phyloP scores from a whole-genome alignment of 441 rosid genomes.

The Syzygium malaccense region DNA sequence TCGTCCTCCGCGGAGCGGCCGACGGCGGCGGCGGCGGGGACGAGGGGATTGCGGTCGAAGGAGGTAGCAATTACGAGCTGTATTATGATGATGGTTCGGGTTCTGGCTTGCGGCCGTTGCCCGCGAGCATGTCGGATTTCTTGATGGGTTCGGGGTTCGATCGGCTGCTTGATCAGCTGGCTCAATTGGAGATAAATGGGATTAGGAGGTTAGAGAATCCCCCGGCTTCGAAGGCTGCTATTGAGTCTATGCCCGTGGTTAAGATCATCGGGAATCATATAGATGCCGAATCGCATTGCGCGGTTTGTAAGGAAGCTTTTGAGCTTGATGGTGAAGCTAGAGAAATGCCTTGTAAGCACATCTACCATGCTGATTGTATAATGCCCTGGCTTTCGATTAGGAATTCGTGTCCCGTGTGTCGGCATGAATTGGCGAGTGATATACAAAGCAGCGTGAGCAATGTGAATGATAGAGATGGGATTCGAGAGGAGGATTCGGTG shows the following conservation, averaged over 20 bases:
- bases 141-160: conserved; percentile 63
- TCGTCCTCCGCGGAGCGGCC: conserved; percentile 37
- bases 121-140: conserved; percentile 49
- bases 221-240: conserved; percentile 54
- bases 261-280: conserved; percentile 29
- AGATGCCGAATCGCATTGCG: conserved; percentile 41
- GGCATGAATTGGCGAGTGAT: conserved; percentile 48
- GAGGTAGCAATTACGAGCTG: conserved; percentile 27
- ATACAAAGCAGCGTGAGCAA: conserved; percentile 3
- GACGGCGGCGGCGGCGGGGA: conserved; percentile 15
- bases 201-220: conserved; percentile 34
- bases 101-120: conserved; percentile 51
- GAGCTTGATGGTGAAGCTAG: conserved; percentile 41
- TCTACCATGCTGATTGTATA: conserved; percentile 58
- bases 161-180: conserved; percentile 49
- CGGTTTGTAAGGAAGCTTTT: conserved; percentile 60
- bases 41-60: conserved; percentile 4
- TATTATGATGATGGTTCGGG: conserved; percentile 49
- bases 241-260: conserved; percentile 54
- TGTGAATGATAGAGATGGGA: neutral
- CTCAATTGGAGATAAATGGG: conserved; percentile 36
- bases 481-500: conserved; percentile 13
- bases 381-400: conserved; percentile 59
- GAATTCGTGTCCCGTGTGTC: conserved; percentile 67
- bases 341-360: conserved; percentile 71